Base-by-base conservation (phyloP, 805 yeast genomes). In the Zygosaccharomyces bisporus region DNA sequence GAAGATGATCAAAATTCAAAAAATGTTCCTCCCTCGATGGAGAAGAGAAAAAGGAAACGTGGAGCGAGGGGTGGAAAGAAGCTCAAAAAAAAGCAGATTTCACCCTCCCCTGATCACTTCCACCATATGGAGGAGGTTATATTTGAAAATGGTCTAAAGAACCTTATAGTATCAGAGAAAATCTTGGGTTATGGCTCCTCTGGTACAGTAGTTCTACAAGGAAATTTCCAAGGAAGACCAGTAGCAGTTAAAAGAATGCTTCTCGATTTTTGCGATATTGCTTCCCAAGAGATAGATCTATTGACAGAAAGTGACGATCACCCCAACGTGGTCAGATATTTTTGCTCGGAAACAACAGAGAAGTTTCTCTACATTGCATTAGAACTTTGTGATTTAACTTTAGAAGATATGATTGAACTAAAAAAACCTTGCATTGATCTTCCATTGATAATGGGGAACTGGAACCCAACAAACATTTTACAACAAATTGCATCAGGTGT, bases 171-270 rank as follows among this genome's bases (percentile, higher is more conserved):
- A 3, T 78, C 95, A 0, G 84, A 84, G 50, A 78, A 75, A 21
- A 75, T 89, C n/a, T 67, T 93, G 40, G 99, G 99, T 0, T 88
- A 87, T 61, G 99, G 99, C 1, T 87, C 96, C 0, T 96, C 90
- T 55, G 99, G 99, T 20, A 93, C 99, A 0, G 88, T 91, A 21
- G 99, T 93, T 1, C 88, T 80, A 60, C 80, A 83, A 59, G 99
- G 99, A 0, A 76, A 79, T 4, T 93, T 90, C 67, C 96, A 91
- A 59, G 83, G 80, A 53, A 74, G 99, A 45, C 96, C 95, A 1
- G 99, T 93, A 4, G 99, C 99, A 0, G 95, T 93, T 5, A 93
- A 93, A 63, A 70, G 98, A 56, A 86, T 93, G 95, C 70, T 93
- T 42, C 73, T 90, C 29, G 96, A 90, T 60, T 93, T 90, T 58